Conservation (phyloP, 2,329 filamentous ascomycete genomes). For the Stagonosporopsis rhizophila region DNA sequence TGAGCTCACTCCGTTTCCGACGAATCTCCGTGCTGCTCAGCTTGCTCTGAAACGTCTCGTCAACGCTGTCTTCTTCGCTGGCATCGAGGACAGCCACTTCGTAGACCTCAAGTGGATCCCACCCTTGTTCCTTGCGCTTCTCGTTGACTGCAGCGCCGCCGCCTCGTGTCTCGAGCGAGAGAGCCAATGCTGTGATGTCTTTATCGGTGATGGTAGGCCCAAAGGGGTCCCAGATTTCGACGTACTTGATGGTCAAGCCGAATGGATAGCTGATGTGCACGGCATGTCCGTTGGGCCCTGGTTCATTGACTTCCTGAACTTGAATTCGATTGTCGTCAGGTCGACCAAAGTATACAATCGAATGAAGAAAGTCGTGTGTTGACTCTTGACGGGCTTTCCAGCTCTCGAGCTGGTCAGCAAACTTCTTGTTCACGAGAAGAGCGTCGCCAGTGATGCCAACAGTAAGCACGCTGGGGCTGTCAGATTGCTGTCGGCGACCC, state of each 20-base stretch:
- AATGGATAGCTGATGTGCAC: slow-evolving; percentile 66
- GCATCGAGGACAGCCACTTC: slow-evolving; percentile 89
- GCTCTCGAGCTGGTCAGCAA: slow-evolving; percentile 77
- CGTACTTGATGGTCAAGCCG: slow-evolving; percentile 75
- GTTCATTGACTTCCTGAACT: slow-evolving; percentile 55
- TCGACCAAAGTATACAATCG: slow-evolving; percentile 66
- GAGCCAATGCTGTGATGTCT: slow-evolving; percentile 78
- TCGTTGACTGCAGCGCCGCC: slow-evolving; percentile 87
- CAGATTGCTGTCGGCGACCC: slow-evolving; percentile 46
- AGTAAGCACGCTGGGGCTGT: slow-evolving; percentile 65
- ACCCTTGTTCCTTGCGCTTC: slow-evolving; percentile 77
- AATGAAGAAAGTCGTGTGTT: slow-evolving; percentile 73
- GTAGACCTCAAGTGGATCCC: slow-evolving; percentile 77
- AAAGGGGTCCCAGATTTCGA: slow-evolving; percentile 85
- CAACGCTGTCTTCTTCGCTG: slow-evolving; percentile 58
- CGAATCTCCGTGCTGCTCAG: slow-evolving; percentile 90
- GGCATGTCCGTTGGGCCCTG: slow-evolving; percentile 59
- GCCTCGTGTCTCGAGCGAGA: slow-evolving; percentile 85
- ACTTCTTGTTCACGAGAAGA: slow-evolving; percentile 87
- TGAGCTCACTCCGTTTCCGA: slow-evolving; percentile 48
- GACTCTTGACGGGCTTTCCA: slow-evolving; percentile 77
- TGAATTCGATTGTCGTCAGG: slow-evolving; percentile 52
- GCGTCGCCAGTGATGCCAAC: slow-evolving; percentile 90
- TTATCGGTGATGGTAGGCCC: slow-evolving; percentile 89
- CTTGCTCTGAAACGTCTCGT: slow-evolving; percentile 76